Base-by-base conservation (phyloP, 768 basidiomycete genomes). In the Kwoniella botswanensis region DNA sequence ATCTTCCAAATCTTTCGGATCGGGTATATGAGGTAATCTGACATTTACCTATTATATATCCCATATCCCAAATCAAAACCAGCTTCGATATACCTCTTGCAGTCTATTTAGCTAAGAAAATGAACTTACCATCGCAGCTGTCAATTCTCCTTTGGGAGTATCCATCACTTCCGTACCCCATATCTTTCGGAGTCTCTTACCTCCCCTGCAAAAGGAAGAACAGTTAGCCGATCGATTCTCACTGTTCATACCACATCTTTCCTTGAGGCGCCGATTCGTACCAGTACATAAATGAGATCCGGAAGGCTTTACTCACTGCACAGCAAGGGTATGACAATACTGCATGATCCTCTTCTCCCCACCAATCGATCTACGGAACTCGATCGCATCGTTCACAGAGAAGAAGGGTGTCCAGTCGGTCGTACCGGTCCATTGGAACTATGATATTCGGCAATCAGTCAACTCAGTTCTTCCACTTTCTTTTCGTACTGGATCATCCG, bases 341-440 rank as follows among this genome's bases (percentile, higher is more conserved):
- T 84, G 83, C 73, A 87, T 88, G 69, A 94, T 94, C 56, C 85
- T 86, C 26, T 87, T 81, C 80, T 94, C 93, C 6, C 93, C 92
- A 1, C 93, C 93, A 2, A 93, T 82, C 85, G 87, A 88, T 68
- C 86, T 77, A 35, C 93, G 88, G 84, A 94, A 94, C 41, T 89
- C 87, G 4, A 93, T 80, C 0, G 92, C 93, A 89, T 72, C 68
- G 4, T 63, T 53, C 35, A 74, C 75, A 1, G 79, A 77, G 29
- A 84, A 68, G 60, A 74, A 70, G 0, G 79, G 79, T 0, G 65
- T 24, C 76, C 77, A 83, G 62, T 84, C 82, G 58, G 67, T 44
- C 11, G 83, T 83, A 0, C 80, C 81, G 1, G 65, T 79, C 82
- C 80, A 84, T 24, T 74, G 70, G 55, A 68, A 82, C 76, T 82